Evolutionary conservation across 306 rosid species (phyloP).

Genomic region (Arachis hypogaea): DNA sequence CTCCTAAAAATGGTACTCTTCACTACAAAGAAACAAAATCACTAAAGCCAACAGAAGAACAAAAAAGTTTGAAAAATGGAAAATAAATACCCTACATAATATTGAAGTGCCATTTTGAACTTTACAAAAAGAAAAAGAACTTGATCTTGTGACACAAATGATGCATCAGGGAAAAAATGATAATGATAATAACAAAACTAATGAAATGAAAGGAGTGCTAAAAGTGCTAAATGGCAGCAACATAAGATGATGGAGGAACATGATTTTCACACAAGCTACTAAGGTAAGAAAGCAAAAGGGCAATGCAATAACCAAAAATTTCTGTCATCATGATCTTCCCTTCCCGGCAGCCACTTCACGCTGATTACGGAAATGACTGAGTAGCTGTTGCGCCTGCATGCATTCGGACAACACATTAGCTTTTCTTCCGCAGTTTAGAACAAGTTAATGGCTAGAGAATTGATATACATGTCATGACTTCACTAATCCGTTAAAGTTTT

Average conservation of each 20-base stretch:
- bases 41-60: conserved; percentile 21
- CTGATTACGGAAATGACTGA: conserved; percentile 89
- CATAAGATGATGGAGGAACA: conserved; percentile 30
- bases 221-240: conserved; percentile 22
- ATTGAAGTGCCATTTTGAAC: not conserved
- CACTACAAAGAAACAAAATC: conserved; percentile 8
- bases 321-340: conserved; percentile 60
- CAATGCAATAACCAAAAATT: conserved; percentile 42
- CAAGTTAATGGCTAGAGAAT: conserved; percentile 15
- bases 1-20: conserved; percentile 28
- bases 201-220: conserved; percentile 38
- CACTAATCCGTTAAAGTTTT: conserved; percentile 1
- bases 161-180: conserved; percentile 35
- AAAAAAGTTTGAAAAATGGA: not conserved
- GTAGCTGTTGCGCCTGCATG: conserved; percentile 94
- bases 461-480: not conserved
- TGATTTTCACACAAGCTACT: not conserved
- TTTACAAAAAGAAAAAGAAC: not conserved
- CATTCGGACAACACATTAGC: conserved; percentile 28
- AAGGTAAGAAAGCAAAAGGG: conserved; percentile 27
- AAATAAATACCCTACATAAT: conserved; percentile 29
- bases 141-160: conserved; percentile 34
- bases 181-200: conserved; percentile 34
- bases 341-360: conserved; percentile 78
- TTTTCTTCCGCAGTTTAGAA: conserved; percentile 24